Conservation (phyloP, 768 basidiomycete genomes). For the Strobilomyces confusus region DNA sequence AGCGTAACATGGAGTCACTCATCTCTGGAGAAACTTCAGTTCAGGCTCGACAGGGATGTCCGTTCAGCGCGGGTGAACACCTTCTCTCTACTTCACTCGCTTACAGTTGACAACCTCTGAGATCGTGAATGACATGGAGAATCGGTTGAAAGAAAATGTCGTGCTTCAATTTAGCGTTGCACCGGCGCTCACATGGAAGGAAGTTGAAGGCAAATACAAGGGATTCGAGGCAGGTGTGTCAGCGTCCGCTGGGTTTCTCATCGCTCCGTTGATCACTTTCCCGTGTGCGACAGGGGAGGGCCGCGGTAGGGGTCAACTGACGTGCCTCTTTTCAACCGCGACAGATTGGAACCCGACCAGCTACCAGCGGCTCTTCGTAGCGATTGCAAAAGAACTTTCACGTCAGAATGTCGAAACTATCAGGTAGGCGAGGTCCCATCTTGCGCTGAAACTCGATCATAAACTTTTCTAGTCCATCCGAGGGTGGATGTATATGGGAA, state of each 20-base stretch:
- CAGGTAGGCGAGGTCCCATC: conserved; percentile 11
- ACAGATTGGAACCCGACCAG: conserved; percentile 12
- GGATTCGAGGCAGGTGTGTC: conserved; percentile 28
- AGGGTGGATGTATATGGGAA: conserved; percentile 17
- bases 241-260: background rate
- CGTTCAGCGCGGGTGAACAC: conserved; percentile 13
- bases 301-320: conserved; percentile 7
- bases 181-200: conserved; percentile 3
- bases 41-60: conserved; percentile 18
- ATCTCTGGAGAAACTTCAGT: conserved; percentile 7
- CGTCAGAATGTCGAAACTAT: background rate
- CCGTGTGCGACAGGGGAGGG: conserved; percentile 12
- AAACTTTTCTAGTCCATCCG: conserved; percentile 12
- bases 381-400: conserved; percentile 4
- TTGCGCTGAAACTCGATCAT: background rate
- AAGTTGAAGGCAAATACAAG: conserved; percentile 6
- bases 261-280: background rate
- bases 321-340: conserved; percentile 23
- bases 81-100: background rate
- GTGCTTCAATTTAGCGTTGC: conserved; percentile 21
- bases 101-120: conserved; percentile 2
- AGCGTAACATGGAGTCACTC: conserved; percentile 9
- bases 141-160: conserved; percentile 12
- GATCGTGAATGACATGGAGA: conserved; percentile 21
- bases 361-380: conserved; percentile 21